These are phyloP conservation scores for Desmodesmus armatus DNA, from an alignment of 139 green algal genomes.

Conservation along the genomic window DNA sequence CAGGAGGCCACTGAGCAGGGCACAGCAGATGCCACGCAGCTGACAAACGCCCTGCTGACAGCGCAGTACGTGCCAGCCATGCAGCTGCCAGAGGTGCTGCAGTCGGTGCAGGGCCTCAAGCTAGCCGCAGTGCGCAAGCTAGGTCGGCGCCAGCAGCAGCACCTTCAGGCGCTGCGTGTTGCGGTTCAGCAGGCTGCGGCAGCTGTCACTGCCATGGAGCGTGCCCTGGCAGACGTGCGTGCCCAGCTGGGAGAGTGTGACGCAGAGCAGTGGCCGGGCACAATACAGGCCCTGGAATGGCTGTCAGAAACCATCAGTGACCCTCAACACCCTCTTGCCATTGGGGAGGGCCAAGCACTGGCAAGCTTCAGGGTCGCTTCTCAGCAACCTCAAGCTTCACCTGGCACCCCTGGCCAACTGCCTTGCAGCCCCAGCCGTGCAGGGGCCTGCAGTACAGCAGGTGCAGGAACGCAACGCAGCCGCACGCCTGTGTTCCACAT, in stretches of 20 bases:
- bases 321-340: no score
- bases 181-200: not conserved
- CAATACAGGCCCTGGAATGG: no score
- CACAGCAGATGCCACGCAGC: slow-evolving; percentile 24
- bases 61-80: slow-evolving; percentile 15
- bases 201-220: not conserved
- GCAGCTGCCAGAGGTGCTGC: slow-evolving; percentile 17
- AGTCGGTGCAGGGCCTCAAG: slow-evolving; percentile 6
- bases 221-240: not conserved
- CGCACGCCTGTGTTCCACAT: slow-evolving; percentile 19
- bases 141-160: slow-evolving; percentile 18
- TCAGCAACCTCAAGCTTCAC: not conserved
- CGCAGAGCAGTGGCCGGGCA: not conserved
- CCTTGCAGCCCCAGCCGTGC: not conserved
- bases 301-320: no score
- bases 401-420: slow-evolving; percentile 9
- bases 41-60: slow-evolving; percentile 28
- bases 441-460: not conserved
- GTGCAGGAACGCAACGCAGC: not conserved
- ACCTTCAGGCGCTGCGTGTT: not conserved
- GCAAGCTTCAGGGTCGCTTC: not conserved
- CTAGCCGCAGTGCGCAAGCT: slow-evolving; percentile 17
- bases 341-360: not conserved
- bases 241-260: not conserved
- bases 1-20: not conserved